phyloP scores from a whole-genome alignment of 495 filamentous ascomycete genomes.

The Lasiosphaeriaceae sp. region DNA sequence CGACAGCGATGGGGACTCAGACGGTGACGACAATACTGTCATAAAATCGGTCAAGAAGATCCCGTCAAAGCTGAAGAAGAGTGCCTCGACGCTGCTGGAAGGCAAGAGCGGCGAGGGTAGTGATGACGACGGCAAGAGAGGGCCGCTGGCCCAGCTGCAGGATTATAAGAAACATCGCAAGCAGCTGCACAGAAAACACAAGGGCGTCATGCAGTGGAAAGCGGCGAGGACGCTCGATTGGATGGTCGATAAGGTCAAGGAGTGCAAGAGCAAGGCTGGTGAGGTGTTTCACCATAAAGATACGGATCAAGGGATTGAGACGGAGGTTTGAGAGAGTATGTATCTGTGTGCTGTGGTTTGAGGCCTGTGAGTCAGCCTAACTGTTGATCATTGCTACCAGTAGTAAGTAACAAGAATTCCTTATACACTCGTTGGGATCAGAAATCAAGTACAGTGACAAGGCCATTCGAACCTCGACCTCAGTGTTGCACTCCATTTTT shows the following conservation, averaged over 20 bases:
- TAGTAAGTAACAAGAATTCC: too few relatives aligned
- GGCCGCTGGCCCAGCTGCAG: slow-evolving; percentile 38
- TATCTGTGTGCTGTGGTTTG: too few relatives aligned
- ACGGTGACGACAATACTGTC: slow-evolving; percentile 5
- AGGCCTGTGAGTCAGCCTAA: too few relatives aligned
- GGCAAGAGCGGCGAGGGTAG: slow-evolving; percentile 19
- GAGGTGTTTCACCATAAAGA: slow-evolving; percentile 52
- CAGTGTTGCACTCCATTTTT: too few relatives aligned
- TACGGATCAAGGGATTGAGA: slow-evolving; percentile 59
- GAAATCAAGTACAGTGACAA: too few relatives aligned
- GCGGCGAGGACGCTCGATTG: slow-evolving; percentile 58
- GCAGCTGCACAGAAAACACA: slow-evolving; percentile 58
- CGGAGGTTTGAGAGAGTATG: slow-evolving; percentile 37
- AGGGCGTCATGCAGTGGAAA: slow-evolving; percentile 69
- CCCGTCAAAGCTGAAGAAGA: slow-evolving; percentile 16
- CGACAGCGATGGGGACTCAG: background rate
- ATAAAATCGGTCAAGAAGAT: slow-evolving; percentile 21
- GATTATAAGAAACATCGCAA: slow-evolving; percentile 56
- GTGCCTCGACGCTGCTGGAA: slow-evolving; percentile 11
- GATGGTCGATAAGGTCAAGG: slow-evolving; percentile 52
- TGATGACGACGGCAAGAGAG: slow-evolving; percentile 38
- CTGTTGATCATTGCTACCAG: too few relatives aligned
- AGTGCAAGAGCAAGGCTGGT: slow-evolving; percentile 51
- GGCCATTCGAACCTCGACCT: too few relatives aligned
- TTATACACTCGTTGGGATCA: too few relatives aligned